A percentile compares a stretch with the other conserved stretches of the same genome.
phyloP scores from a whole-genome alignment of 192 early-diverging fungal species.

The Entomortierella chlamydospora region DNA sequence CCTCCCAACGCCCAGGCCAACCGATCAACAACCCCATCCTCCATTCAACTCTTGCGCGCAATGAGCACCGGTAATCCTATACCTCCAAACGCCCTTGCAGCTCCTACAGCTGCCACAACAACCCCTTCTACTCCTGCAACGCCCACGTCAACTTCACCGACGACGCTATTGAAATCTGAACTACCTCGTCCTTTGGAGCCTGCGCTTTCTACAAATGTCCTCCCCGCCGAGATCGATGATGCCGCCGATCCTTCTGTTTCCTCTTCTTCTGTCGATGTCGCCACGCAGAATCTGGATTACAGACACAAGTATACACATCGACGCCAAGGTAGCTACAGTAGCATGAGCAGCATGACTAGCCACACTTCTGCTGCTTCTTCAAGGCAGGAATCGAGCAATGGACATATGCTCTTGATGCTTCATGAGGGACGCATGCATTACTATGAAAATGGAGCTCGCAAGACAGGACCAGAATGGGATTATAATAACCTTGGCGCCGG shows the following conservation, averaged over 20 bases:
- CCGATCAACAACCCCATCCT: no score
- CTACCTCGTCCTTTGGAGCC: not conserved
- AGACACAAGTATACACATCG: not conserved
- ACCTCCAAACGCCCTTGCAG: no score
- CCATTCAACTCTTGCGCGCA: no score
- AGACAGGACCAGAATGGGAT: constrained; percentile 19
- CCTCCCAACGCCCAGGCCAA: no score
- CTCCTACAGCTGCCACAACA: not conserved
- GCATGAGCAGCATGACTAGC: not conserved
- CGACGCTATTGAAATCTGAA: not conserved
- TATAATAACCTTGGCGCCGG: no score
- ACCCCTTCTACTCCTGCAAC: not conserved
- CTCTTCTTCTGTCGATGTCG: no score
- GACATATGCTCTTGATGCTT: constrained; percentile 44
- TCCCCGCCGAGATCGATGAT: no score
- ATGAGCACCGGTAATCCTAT: not conserved
- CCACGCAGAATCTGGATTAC: not conserved
- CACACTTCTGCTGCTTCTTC: no score
- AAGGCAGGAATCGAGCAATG: not conserved
- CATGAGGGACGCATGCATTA: constrained; percentile 22
- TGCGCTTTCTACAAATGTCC: not conserved
- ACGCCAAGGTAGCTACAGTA: not conserved
- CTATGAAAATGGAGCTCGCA: constrained; percentile 37
- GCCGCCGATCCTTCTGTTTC: no score
- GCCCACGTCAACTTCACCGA: not conserved